These are phyloP conservation scores for Arthrobotrys pseudoclavata DNA, from an alignment of 2,329 filamentous ascomycete species.

Conservation along the genomic window DNA sequence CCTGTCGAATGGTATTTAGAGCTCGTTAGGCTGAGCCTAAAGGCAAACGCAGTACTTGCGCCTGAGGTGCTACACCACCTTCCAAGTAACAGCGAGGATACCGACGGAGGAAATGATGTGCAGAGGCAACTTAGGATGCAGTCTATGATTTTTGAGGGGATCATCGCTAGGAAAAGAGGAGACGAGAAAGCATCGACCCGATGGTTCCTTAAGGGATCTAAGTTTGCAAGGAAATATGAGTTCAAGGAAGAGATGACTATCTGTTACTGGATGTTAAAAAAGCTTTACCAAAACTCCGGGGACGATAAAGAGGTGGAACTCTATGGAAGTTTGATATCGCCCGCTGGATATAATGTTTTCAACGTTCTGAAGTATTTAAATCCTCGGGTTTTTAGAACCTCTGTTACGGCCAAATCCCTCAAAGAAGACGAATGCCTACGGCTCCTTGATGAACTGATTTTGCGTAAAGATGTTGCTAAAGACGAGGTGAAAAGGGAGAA, in stretches of 20 bases:
- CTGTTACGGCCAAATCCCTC: not conserved
- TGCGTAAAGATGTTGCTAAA: not conserved
- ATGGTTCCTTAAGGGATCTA: slow-evolving; percentile 17
- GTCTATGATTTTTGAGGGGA: not conserved
- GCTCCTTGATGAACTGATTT: not conserved
- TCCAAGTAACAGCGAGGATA: not conserved
- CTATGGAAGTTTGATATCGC: slow-evolving; percentile 5
- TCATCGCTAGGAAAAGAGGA: not conserved
- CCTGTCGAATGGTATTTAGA: slow-evolving; percentile 28
- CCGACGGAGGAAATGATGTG: not conserved
- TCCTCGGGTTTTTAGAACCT: not conserved
- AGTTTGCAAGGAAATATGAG: not conserved
- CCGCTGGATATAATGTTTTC: not conserved
- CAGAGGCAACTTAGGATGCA: not conserved
- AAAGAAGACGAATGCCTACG: not conserved
- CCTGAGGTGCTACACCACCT: not conserved
- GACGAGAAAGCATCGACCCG: not conserved
- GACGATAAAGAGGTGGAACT: not conserved
- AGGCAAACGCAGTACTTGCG: not conserved
- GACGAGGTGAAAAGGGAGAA: not conserved
- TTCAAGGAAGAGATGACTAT: not conserved
- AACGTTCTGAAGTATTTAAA: not conserved
- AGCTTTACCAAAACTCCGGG: not conserved
- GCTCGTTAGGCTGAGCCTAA: not conserved
- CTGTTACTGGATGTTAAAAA: not conserved